Percentiles rank a stretch among this genome's conserved stretches.
Conservation (phyloP, 805 yeast genomes). For the Myxozyma kluyveri region DNA sequence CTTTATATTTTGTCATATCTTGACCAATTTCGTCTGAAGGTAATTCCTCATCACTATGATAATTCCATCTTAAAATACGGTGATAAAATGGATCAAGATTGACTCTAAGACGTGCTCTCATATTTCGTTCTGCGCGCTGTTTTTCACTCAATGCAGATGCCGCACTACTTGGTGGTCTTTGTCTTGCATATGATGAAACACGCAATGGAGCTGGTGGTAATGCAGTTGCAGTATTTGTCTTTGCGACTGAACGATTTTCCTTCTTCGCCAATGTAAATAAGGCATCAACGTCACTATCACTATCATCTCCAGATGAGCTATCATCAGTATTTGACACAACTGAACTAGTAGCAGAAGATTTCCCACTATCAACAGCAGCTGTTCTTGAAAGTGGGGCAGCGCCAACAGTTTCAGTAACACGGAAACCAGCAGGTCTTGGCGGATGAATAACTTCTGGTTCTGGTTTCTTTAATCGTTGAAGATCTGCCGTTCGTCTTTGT, state of each 20-base stretch:
- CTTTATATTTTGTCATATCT: constrained; percentile 41
- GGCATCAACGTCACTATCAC: constrained; percentile 38
- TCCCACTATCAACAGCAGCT: constrained; percentile 31
- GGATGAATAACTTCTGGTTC: constrained; percentile 42
- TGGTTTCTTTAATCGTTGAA: constrained; percentile 13
- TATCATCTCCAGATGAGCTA: constrained; percentile 44
- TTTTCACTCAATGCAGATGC: constrained; percentile 41
- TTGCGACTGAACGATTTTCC: constrained; percentile 30
- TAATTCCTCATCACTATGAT: constrained; percentile 50
- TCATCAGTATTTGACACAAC: constrained; percentile 33
- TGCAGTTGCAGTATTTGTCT: constrained; percentile 17
- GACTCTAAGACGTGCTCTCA: constrained; percentile 76
- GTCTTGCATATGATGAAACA: constrained; percentile 10
- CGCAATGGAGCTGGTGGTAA: constrained; percentile 25
- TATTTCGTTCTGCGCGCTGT: constrained; percentile 65
- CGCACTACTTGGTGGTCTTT: constrained; percentile 2
- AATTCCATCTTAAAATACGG: constrained; percentile 74
- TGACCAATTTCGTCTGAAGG: constrained; percentile 52
- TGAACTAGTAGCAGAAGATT: constrained; percentile 21
- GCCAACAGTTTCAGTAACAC: constrained; percentile 34
- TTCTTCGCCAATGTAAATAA: constrained; percentile 39
- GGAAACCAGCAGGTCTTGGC: constrained; percentile 51
- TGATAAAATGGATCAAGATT: constrained; percentile 72
- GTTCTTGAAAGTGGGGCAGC: constrained; percentile 30
- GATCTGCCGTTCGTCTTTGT: constrained; percentile 18